Evolutionary conservation across 768 basidiomycete species (phyloP).

Genomic region (Piloderma croceum): DNA sequence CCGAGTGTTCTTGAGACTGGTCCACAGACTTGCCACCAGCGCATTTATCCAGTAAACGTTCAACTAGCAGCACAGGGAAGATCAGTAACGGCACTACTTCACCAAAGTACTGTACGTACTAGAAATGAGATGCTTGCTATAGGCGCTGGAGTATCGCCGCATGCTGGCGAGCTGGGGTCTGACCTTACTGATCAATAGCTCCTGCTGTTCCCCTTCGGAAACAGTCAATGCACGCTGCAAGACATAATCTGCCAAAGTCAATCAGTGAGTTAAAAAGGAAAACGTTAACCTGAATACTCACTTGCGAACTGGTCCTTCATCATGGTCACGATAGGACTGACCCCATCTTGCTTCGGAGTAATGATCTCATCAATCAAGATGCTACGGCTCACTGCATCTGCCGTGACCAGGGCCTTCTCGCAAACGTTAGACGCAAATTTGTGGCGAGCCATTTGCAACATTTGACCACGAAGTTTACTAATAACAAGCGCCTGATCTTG

Average conservation of each 20-base stretch:
- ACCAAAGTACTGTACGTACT: constrained; percentile 60
- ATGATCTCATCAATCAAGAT: constrained; percentile 80
- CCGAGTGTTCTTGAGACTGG: constrained; percentile 18
- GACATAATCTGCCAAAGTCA: constrained; percentile 62
- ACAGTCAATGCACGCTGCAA: constrained; percentile 71
- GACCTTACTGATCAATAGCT: constrained; percentile 54
- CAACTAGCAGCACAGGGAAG: constrained; percentile 40
- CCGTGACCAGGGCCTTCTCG: constrained; percentile 78
- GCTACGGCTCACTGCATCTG: constrained; percentile 58
- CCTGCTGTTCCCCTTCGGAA: constrained; percentile 69
- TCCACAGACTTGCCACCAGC: constrained; percentile 24
- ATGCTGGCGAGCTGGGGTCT: constrained; percentile 65
- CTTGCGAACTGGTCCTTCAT: constrained; percentile 90
- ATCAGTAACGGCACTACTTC: constrained; percentile 8
- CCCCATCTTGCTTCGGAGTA: constrained; percentile 54
- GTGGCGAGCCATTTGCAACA: constrained; percentile 75
- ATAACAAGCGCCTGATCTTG: constrained; percentile 67
- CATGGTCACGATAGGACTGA: constrained; percentile 57
- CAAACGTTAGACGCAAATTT: constrained; percentile 96
- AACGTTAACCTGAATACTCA: constrained; percentile 34
- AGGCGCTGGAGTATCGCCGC: constrained; percentile 64
- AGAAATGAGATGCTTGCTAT: constrained; percentile 76
- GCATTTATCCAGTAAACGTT: constrained; percentile 59
- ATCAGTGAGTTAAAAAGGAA: constrained; percentile 1
- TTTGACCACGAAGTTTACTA: constrained; percentile 64